These are phyloP conservation scores for Saccharum spontaneum DNA, from an alignment of 176 grass and related monocot genomes.

Conservation along the genomic window DNA sequence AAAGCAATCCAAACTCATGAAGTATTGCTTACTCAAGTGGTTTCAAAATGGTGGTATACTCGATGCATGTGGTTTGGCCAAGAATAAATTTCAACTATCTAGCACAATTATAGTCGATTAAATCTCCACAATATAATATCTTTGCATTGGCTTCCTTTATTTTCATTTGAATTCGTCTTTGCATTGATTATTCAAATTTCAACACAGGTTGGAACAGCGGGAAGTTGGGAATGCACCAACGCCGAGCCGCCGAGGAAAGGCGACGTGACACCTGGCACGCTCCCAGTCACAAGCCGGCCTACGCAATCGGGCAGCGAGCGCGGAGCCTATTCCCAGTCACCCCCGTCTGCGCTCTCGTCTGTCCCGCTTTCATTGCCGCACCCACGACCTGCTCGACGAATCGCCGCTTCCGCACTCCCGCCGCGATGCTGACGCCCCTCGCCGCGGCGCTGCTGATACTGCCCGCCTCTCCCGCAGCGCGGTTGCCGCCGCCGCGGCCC, in stretches of 20 bases:
- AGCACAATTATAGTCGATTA: background rate
- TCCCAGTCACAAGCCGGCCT: background rate
- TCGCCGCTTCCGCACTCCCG: background rate
- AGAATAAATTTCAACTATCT: background rate
- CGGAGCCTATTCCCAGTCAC: too few species aligned
- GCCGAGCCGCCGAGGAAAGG: background rate
- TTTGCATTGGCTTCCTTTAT: background rate
- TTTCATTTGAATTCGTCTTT: background rate
- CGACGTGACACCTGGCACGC: background rate
- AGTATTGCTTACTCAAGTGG: background rate
- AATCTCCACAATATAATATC: background rate
- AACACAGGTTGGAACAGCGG: background rate
- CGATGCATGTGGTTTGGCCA: too few species aligned
- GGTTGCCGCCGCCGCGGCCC: background rate
- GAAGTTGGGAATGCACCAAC: background rate
- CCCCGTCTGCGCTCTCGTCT: too few species aligned
- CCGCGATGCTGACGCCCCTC: slow-evolving; percentile 21
- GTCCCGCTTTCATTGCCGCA: background rate
- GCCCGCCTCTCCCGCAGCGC: background rate
- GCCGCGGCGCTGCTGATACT: background rate
- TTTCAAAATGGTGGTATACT: background rate
- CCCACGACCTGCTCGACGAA: slow-evolving; percentile 39
- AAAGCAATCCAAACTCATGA: background rate
- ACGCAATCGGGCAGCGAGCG: background rate
- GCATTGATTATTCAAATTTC: background rate